Evolutionary conservation across 768 basidiomycete genomes (phyloP), one percentile per base, ranked within the genome.

Genomic region (Trametopsis cervina): DNA sequence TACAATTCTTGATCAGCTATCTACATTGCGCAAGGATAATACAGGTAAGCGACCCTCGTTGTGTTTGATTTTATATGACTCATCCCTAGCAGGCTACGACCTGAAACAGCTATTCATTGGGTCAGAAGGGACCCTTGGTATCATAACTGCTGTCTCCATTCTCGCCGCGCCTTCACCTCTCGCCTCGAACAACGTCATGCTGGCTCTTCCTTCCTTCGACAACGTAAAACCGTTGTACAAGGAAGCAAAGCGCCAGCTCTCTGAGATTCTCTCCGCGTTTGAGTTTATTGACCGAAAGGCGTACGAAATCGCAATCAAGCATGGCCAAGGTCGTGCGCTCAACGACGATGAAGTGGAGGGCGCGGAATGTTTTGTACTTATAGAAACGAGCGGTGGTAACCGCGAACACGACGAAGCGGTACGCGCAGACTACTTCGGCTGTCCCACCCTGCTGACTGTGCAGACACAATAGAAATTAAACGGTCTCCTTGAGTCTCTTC

Each of bases 41-140:
- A 98, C 96, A 2, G 94, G 93, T 89, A 51, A 42, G 77, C 13
- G 9, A 12, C 29, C 4, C n/a, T 27, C 18, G 11, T 10, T 38
- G 29, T 15, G 9, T 33, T 15, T 33, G 29, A 33, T 15, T 33
- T 33, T 15, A n/a, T n/a, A 33, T 33, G 3, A 36, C 36, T 43
- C 4, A 21, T 4, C 22, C 20, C 35, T 15, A n/a, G 20, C 57
- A 92, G 95, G 96, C 11, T 97, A 96, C 63, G 96, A 99, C 65
- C 74, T 99, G 40, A 98, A 99, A 66, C 96, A 99, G 60, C 77
- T 99, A 15, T 99, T 98, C 69, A 96, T 99, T 56, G 96, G 96
- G 11, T 84, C 89, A 4, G 96, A 99, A 63, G 96, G 96, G 44
- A 97, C 95, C 0, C 82, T 99, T 20, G 96, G 96, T 39, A 74